phyloP scores from a whole-genome alignment of 345 rosid species.

The Physaria fendleri region DNA sequence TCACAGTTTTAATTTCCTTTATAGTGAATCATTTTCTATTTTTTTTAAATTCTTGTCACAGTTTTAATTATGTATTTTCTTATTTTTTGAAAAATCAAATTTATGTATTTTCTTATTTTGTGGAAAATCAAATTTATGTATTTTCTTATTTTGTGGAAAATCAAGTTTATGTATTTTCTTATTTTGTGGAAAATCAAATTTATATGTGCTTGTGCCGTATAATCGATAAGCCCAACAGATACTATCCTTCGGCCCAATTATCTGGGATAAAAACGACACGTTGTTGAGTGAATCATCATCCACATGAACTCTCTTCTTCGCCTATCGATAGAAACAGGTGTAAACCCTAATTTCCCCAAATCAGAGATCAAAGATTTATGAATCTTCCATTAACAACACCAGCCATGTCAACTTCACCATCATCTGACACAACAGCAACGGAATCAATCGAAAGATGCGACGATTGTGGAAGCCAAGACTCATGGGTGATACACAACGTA shows the following conservation, averaged over 20 bases:
- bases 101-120: too few species aligned
- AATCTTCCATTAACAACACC: conserved; percentile 4
- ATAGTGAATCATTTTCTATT: too few species aligned
- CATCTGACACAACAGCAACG: not conserved
- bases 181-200: too few species aligned
- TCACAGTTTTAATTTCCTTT: too few species aligned
- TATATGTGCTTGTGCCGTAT: too few species aligned
- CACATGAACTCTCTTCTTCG: not conserved
- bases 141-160: too few species aligned
- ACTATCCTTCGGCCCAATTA: not conserved
- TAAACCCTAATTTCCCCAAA: conserved; percentile 22
- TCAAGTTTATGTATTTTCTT: too few species aligned
- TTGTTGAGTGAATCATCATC: not conserved
- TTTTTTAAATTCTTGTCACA: too few species aligned
- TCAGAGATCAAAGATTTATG: conserved; percentile 4
- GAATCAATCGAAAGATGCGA: conserved; percentile 24
- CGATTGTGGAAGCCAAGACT: conserved; percentile 35
- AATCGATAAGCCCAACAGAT: not conserved
- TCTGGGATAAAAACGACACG: not conserved
- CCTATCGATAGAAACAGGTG: not conserved
- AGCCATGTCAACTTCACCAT: not conserved
- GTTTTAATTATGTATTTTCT: too few species aligned
- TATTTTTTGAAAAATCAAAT: too few species aligned
- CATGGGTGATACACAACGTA: conserved; percentile 46
- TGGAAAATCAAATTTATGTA: too few species aligned